Evolutionary conservation across 192 early-diverging fungal species (phyloP).

Genomic region (Coemansia sp.): DNA sequence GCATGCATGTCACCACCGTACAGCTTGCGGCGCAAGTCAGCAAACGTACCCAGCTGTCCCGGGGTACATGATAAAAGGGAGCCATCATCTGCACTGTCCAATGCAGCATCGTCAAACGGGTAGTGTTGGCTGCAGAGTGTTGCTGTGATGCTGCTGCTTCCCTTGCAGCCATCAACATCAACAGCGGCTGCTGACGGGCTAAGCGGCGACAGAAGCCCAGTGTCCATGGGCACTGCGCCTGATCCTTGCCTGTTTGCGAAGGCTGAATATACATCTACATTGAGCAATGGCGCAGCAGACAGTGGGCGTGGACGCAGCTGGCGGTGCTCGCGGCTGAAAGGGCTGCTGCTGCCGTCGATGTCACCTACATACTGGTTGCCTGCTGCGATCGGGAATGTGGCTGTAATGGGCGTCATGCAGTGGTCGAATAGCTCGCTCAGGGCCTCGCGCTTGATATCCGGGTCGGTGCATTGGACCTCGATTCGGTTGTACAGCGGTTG

Average conservation of each 20-base stretch:
- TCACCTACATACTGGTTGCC: background rate
- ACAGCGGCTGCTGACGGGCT: background rate
- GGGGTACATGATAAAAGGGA: constrained; percentile 9
- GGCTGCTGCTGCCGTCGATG: background rate
- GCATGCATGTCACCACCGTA: constrained; percentile 38
- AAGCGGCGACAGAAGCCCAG: constrained; percentile 25
- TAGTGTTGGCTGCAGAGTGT: background rate
- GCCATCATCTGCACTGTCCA: constrained; percentile 21
- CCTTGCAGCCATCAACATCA: background rate
- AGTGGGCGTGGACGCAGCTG: constrained; percentile 34
- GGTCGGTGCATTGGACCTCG: constrained; percentile 45
- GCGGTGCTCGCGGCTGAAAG: background rate
- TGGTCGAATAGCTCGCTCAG: constrained; percentile 56
- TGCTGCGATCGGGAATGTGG: background rate
- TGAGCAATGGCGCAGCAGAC: constrained; percentile 39
- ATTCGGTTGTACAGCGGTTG: constrained; percentile 14
- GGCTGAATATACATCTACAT: constrained; percentile 18
- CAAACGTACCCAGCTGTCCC: constrained; percentile 37
- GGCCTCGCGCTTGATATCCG: constrained; percentile 49
- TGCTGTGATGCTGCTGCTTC: background rate
- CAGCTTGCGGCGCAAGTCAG: constrained; percentile 48
- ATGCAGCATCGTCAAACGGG: constrained; percentile 11
- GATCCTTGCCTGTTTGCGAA: background rate
- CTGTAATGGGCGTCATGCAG: constrained; percentile 47
- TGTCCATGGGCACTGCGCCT: constrained; percentile 2